phyloP scores from a whole-genome alignment of 345 rosid genomes.

The Melaleuca quinquenervia region DNA sequence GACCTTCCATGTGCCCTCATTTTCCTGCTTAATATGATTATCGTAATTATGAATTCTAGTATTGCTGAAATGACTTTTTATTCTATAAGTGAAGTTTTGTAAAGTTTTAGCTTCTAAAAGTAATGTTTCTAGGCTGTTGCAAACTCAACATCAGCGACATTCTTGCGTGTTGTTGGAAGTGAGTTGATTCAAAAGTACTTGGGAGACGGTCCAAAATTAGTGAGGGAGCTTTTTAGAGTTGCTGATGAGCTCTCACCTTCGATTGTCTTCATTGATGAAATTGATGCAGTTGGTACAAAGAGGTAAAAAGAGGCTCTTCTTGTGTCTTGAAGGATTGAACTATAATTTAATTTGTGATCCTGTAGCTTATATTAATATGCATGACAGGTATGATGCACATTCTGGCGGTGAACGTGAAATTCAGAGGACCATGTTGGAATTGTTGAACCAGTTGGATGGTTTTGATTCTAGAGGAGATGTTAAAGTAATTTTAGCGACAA shows the following conservation, averaged over 20 bases:
- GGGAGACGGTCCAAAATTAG: slow-evolving; percentile 96
- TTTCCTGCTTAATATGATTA: background rate
- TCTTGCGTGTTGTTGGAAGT: slow-evolving; percentile 95
- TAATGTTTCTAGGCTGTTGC: slow-evolving; percentile 69
- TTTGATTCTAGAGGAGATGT: slow-evolving; percentile 98
- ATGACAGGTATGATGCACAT: slow-evolving; percentile 73
- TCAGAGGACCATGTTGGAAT: slow-evolving; percentile 97
- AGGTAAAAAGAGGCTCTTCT: slow-evolving; percentile 25
- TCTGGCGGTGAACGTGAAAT: slow-evolving; percentile 99
- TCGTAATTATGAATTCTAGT: background rate
- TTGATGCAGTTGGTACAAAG: slow-evolving; percentile 96
- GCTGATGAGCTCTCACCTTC: slow-evolving; percentile 96
- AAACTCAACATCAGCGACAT: slow-evolving; percentile 94
- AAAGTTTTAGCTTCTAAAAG: background rate
- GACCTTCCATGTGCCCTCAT: background rate
- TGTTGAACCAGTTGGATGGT: slow-evolving; percentile 91
- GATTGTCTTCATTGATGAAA: slow-evolving; percentile 93
- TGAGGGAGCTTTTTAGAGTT: slow-evolving; percentile 92
- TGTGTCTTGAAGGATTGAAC: background rate
- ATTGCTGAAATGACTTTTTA: background rate
- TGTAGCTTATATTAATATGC: background rate
- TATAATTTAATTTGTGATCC: background rate
- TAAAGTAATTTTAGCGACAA: slow-evolving; percentile 93
- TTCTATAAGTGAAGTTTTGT: background rate
- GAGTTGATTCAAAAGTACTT: slow-evolving; percentile 94